These are phyloP conservation scores for Murraya koenigii DNA, from an alignment of 345 rosid genomes.

Conservation along the genomic window DNA sequence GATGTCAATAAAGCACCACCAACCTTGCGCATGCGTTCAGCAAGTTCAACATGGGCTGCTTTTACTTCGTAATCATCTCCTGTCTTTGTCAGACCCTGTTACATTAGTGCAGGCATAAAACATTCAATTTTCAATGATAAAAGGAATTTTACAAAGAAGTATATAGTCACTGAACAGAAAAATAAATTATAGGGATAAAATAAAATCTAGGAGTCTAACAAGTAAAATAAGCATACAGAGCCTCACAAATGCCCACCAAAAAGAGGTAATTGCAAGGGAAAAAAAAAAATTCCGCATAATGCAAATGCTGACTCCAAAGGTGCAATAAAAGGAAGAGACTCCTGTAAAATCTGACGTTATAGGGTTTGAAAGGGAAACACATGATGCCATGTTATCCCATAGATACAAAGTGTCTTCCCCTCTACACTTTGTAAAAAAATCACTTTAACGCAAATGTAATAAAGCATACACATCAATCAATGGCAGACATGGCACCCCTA, in stretches of 20 bases:
- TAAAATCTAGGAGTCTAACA: background rate
- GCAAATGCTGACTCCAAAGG: background rate
- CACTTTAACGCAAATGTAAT: background rate
- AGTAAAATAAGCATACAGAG: background rate
- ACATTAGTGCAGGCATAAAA: constrained; percentile 19
- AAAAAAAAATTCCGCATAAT: constrained; percentile 4
- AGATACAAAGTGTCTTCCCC: background rate
- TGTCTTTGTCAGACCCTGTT: constrained; percentile 89
- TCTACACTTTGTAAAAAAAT: background rate
- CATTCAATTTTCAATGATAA: background rate
- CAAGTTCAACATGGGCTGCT: constrained; percentile 95
- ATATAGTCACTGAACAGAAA: background rate
- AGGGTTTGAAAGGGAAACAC: background rate
- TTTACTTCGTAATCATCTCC: constrained; percentile 97
- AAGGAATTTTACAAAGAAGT: background rate
- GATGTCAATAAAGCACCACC: constrained; percentile 15
- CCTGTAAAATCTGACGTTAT: background rate
- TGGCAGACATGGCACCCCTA: background rate
- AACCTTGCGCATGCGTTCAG: constrained; percentile 99
- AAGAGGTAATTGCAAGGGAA: background rate
- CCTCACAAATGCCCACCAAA: background rate
- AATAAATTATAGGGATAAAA: background rate
- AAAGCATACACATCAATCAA: background rate
- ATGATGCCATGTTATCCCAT: background rate
- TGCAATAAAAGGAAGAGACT: background rate